Evolutionary conservation across 108 stramenopile genomes (phyloP).

Genomic region (Pseudonitzschia multiseries): DNA sequence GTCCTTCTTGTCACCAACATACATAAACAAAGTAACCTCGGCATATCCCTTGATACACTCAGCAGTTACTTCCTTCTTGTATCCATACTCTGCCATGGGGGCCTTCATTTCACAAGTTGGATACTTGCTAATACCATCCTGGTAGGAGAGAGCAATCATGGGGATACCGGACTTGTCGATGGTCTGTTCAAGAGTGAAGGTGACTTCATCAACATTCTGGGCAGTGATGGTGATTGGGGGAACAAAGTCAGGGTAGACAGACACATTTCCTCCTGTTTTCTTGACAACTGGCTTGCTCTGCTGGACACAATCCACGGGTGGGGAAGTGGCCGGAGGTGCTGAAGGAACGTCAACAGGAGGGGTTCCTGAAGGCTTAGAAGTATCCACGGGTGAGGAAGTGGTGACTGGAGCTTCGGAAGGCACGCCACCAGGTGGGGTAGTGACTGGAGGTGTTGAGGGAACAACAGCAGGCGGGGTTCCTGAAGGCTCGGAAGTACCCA

Average conservation of each 20-base stretch:
- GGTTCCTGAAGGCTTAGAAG: no score
- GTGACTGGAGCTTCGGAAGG: background rate
- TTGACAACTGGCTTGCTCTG: background rate
- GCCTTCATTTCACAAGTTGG: background rate
- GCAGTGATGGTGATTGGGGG: background rate
- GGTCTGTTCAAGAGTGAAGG: background rate
- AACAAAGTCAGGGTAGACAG: background rate
- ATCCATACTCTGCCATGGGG: background rate
- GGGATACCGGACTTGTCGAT: background rate
- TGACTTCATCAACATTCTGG: slow-evolving; percentile 5
- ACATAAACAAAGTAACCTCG: background rate
- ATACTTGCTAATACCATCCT: background rate
- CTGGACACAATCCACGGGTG: background rate
- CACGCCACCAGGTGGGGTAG: background rate
- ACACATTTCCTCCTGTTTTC: background rate
- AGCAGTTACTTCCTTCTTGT: background rate
- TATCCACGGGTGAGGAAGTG: background rate
- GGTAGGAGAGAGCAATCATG: background rate
- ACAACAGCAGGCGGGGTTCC: background rate
- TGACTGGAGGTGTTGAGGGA: background rate
- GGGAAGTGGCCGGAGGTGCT: background rate
- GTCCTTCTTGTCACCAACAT: background rate
- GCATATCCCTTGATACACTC: slow-evolving; percentile 6
- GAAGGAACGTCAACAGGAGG: no score
- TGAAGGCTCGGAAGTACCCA: no score